Percentiles rank a stretch among this genome's conserved stretches.
These are phyloP conservation scores for Westerdykella sp. DNA, from an alignment of 2,329 filamentous ascomycete genomes.

Conservation along the genomic window DNA sequence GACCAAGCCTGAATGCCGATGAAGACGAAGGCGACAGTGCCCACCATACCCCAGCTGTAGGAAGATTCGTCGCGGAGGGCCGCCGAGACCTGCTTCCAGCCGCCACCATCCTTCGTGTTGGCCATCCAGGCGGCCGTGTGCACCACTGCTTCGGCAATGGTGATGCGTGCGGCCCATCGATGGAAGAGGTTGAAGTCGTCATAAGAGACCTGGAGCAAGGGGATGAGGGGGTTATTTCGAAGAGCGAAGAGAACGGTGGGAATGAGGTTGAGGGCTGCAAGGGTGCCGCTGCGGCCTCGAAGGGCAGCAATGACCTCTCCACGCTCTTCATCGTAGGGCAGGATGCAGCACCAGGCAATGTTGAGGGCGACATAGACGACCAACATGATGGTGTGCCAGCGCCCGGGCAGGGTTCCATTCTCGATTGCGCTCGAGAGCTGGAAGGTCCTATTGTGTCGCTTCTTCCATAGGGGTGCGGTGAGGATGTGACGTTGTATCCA, in stretches of 20 bases:
- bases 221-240: constrained; percentile 88
- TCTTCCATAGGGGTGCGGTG: constrained; percentile 65
- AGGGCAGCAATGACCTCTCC: constrained; percentile 66
- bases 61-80: constrained; percentile 56
- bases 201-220: constrained; percentile 77
- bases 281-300: constrained; percentile 75
- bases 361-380: constrained; percentile 65
- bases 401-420: constrained; percentile 71
- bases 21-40: constrained; percentile 54
- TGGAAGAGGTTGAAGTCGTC: constrained; percentile 93
- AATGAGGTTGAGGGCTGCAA: constrained; percentile 85
- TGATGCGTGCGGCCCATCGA: constrained; percentile 73
- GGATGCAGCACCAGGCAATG: constrained; percentile 66
- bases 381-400: constrained; percentile 68
- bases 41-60: constrained; percentile 58
- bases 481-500: constrained; percentile 59
- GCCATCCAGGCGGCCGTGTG: constrained; percentile 70
- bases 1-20: constrained; percentile 68
- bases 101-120: constrained; percentile 55
- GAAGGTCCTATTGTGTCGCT: constrained; percentile 71
- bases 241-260: constrained; percentile 83
- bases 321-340: constrained; percentile 51
- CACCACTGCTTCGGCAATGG: constrained; percentile 61
- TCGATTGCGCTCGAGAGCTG: constrained; percentile 62
- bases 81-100: constrained; percentile 53